Conservation (phyloP, 192 early-diverging fungal genomes). For the Geranomyces variabilis region DNA sequence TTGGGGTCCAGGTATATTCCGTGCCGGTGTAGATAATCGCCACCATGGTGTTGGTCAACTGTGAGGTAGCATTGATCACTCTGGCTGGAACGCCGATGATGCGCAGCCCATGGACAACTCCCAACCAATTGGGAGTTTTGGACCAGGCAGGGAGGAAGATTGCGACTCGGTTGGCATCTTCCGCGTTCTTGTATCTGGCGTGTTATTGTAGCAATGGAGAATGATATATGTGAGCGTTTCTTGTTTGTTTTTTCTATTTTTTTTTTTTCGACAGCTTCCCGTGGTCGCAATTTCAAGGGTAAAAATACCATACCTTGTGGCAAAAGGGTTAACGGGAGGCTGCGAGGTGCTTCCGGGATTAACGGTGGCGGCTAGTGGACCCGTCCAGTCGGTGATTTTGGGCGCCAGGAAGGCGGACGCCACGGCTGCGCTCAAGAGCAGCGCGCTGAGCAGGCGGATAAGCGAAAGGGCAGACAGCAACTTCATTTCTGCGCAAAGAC, state of each 20-base stretch:
- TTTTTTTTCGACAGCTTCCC: too few species aligned
- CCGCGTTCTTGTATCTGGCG: neutral
- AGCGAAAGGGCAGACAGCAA: too few species aligned
- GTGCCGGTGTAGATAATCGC: neutral
- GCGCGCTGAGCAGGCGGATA: too few species aligned
- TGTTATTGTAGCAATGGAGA: too few species aligned
- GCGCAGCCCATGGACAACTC: neutral
- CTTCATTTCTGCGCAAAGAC: too few species aligned
- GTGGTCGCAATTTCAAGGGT: too few species aligned
- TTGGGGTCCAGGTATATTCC: neutral
- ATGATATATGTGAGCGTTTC: too few species aligned
- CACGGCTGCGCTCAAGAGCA: too few species aligned
- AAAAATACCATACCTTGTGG: conserved; percentile 2
- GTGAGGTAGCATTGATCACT: conserved; percentile 5
- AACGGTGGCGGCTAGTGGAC: neutral
- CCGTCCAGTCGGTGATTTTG: neutral
- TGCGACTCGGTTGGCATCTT: neutral
- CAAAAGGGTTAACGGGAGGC: neutral
- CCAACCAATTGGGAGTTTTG: conserved; percentile 2
- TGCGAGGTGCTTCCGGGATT: neutral
- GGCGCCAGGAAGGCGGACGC: neutral
- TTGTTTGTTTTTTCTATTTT: too few species aligned
- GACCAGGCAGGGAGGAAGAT: neutral
- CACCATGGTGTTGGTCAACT: neutral
- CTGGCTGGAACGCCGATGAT: conserved; percentile 1